Base-by-base conservation (phyloP, 768 basidiomycete genomes). In the Heimioporus sp. region DNA sequence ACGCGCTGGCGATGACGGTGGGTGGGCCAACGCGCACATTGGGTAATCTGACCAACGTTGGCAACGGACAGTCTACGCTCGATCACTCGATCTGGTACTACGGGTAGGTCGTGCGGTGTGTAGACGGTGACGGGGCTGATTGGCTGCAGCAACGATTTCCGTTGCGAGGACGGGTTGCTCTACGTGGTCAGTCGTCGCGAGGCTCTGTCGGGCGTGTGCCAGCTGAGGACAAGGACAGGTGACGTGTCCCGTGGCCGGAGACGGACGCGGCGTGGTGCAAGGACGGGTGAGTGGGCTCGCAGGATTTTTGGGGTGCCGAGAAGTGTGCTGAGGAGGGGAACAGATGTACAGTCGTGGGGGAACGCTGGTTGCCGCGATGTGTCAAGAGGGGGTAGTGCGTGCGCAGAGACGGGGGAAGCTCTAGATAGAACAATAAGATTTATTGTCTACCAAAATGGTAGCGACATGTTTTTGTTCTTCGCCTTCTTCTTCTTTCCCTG, bases 41-140 rank as follows among this genome's bases (percentile, higher is more conserved):
- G n/a, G n/a, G n/a, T n/a, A n/a, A n/a, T 38, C 51, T 60, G 45
- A 65, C 40, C 35, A 35, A 16, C 24, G 46, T 30, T 39, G 28
- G 40, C 7, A 28, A 28, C 24, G 24, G 24, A 28, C 51, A 56
- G 56, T 86, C 86, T 16, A 83, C 85, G 3, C 68, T 92, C 37
- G 89, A 92, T 67, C 90, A 93, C 69, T 76, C 85, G 34, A 83
- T 93, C 52, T 87, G 80, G 73, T 92, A 84, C 66, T 92, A 91
- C 59, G 76, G 80, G 88, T 87, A 65, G 63, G 80, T 15, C 32
- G 31, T 11, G 7, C 10, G 35, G 28, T 37, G 35, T 43, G 48
- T 19, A n/a, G 16, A 12, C 16, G 43, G 54, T 42, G 16, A 28
- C 24, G 5, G 4, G 24, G 24, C 24, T 28, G 24, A 28, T 28